Conservation (phyloP, 1,284 basidiomycete genomes). For the Gomphus sp. region DNA sequence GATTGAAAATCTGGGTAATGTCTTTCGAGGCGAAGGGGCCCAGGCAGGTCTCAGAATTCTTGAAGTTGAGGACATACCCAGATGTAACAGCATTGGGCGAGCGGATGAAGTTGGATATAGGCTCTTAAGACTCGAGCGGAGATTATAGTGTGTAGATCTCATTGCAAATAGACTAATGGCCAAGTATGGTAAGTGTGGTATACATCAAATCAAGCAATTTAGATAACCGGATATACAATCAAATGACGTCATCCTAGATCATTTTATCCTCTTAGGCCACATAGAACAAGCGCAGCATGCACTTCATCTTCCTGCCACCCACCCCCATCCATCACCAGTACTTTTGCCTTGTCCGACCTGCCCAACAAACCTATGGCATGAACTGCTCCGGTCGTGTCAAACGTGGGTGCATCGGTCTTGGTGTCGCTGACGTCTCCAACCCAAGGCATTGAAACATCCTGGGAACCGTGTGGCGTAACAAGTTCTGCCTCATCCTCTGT, state of each 20-base stretch:
- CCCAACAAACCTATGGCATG: background rate
- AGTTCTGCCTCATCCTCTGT: conserved; percentile 10
- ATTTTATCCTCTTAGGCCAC: conserved; percentile 8
- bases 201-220: background rate
- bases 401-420: background rate
- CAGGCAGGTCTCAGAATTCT: conserved; percentile 32
- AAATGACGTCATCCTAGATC: background rate
- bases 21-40: conserved; percentile 33
- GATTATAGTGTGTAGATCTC: background rate
- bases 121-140: conserved; percentile 62
- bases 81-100: conserved; percentile 45
- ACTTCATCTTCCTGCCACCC: conserved; percentile 9
- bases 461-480: conserved; percentile 4
- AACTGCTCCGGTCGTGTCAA: background rate
- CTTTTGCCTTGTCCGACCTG: background rate
- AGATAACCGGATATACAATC: conserved; percentile 1
- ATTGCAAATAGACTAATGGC: too few species aligned
- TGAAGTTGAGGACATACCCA: conserved; percentile 33
- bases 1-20: conserved; percentile 43
- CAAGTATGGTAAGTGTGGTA: background rate
- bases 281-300: conserved; percentile 7
- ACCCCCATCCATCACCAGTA: background rate
- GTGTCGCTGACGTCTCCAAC: background rate
- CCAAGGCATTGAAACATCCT: conserved; percentile 1
- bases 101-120: conserved; percentile 63